Conservation (phyloP, 768 basidiomycete genomes). For the Hemileccinum rubropunctum region DNA sequence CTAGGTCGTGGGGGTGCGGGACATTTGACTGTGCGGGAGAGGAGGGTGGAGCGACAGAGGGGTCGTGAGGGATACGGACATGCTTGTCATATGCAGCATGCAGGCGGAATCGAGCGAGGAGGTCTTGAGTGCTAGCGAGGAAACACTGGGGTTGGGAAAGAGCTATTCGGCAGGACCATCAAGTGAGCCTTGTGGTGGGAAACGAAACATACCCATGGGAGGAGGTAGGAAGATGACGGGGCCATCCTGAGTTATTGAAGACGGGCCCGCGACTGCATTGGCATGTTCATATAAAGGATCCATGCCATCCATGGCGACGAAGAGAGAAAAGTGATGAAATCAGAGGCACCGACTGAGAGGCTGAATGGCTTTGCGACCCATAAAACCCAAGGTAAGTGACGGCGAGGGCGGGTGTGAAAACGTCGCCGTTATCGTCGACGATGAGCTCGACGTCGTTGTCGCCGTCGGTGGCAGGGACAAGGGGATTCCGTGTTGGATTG, state of each 20-base stretch:
- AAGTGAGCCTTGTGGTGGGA: constrained; percentile 5
- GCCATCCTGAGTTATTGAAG: constrained; percentile 31
- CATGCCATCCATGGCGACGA: constrained; percentile 30
- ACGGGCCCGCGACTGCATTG: constrained; percentile 67
- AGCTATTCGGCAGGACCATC: constrained; percentile 22
- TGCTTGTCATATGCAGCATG: constrained; percentile 78
- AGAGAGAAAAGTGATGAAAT: constrained; percentile 19
- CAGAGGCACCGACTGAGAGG: constrained; percentile 20
- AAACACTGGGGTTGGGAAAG: constrained; percentile 37
- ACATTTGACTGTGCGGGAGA: constrained; percentile 31
- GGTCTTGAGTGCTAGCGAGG: constrained; percentile 76
- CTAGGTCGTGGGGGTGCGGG: constrained; percentile 51
- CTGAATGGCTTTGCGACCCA: constrained; percentile 13
- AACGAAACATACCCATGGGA: constrained; percentile 29
- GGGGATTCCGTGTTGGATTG: constrained; percentile 35
- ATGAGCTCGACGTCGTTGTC: constrained; percentile 30
- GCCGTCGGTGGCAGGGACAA: constrained; percentile 36
- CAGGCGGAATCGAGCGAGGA: constrained; percentile 68
- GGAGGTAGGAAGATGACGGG: constrained; percentile 29
- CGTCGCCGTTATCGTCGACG: constrained; percentile 29
- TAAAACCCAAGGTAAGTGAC: constrained; percentile 7
- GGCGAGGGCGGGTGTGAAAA: neutral
- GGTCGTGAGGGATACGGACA: constrained; percentile 51
- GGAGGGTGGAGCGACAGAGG: constrained; percentile 24
- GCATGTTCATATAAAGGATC: constrained; percentile 29